Conservation (phyloP, 257 asterid genomes). For the Echites panduratus region DNA sequence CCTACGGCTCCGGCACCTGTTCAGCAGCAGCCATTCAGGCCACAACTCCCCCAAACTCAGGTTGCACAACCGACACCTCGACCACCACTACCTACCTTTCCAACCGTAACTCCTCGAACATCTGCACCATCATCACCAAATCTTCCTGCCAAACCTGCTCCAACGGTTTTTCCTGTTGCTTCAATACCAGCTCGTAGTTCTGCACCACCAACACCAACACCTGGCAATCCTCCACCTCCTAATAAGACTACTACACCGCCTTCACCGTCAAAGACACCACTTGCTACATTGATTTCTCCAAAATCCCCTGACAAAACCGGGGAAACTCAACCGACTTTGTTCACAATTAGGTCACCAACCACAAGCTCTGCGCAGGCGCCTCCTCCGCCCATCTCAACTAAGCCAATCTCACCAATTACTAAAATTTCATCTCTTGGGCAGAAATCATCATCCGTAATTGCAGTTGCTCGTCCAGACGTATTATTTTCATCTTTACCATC, state of each 20-base stretch:
- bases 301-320: conserved; percentile 4
- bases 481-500: conserved; percentile 7
- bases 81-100: background rate
- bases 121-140: conserved; percentile 13
- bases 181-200: background rate
- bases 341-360: conserved; percentile 7
- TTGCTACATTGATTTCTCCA: conserved; percentile 4
- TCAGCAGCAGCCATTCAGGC: conserved; percentile 14
- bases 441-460: conserved; percentile 5
- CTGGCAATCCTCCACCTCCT: background rate
- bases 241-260: conserved; percentile 4
- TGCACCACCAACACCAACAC: too few relatives aligned
- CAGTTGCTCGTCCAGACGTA: conserved; percentile 6
- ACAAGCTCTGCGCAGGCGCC: conserved; percentile 5
- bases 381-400: conserved; percentile 3
- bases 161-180: conserved; percentile 13
- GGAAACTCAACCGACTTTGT: conserved; percentile 1
- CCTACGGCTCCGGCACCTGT: conserved; percentile 11
- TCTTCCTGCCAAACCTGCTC: conserved; percentile 2
- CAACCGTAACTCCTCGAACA: conserved; percentile 11
- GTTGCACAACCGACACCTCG: conserved; percentile 7
- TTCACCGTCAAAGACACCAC: conserved; percentile 15
- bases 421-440: conserved; percentile 13
- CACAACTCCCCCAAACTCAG: background rate
- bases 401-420: conserved; percentile 10